Percentiles rank a stretch among this genome's conserved stretches.
Evolutionary conservation across 2,329 filamentous ascomycete species (phyloP).

Genomic region (Verticillium tricorpus): DNA sequence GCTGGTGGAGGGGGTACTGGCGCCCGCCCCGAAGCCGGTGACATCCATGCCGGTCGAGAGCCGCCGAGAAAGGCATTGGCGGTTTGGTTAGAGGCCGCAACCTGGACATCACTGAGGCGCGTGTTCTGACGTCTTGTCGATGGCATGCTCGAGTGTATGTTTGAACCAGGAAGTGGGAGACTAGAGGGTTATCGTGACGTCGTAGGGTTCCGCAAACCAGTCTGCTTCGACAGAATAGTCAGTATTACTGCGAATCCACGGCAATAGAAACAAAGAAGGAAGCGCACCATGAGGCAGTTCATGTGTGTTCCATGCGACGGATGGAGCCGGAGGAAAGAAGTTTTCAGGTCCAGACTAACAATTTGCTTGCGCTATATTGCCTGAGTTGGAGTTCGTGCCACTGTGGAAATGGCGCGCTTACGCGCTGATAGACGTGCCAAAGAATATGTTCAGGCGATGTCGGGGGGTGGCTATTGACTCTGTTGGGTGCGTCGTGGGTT

Average conservation of each 20-base stretch:
- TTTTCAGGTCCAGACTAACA: neutral
- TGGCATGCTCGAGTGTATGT: constrained; percentile 2
- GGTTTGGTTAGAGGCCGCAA: constrained; percentile 36
- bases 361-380: neutral
- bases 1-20: neutral
- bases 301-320: neutral
- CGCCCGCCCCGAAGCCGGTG: neutral
- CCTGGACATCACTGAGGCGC: constrained; percentile 16
- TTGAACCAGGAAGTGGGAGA: constrained; percentile 1
- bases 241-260: neutral
- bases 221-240: neutral
- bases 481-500: too few species aligned
- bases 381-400: neutral
- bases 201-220: neutral
- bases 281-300: neutral
- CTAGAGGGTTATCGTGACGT: neutral
- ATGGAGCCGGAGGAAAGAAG: neutral
- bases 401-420: neutral
- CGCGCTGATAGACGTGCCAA: neutral
- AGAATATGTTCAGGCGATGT: neutral
- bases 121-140: constrained; percentile 7
- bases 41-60: neutral
- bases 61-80: constrained; percentile 31
- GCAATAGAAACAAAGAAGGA: neutral
- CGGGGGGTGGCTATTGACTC: too few species aligned